Evolutionary conservation across 2,329 filamentous ascomycete species (phyloP).

Genomic region (Myriosclerotinia curreyana): DNA sequence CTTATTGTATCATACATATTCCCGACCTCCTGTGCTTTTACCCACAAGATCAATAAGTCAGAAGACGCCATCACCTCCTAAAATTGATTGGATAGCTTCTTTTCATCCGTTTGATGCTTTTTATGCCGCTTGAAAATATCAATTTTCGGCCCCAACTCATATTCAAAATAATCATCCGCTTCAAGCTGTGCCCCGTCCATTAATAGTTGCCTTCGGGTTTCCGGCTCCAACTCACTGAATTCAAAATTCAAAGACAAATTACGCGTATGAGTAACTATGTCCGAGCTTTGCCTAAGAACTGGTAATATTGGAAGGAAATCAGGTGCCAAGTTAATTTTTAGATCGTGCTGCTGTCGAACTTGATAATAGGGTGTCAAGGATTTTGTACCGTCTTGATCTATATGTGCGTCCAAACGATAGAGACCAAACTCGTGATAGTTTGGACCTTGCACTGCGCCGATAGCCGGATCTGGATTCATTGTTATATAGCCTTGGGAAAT

Average conservation of each 20-base stretch:
- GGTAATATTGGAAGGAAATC: not conserved
- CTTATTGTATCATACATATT: not conserved
- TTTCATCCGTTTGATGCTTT: not conserved
- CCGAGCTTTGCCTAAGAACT: not conserved
- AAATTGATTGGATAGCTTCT: not conserved
- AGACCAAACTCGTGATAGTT: constrained; percentile 48
- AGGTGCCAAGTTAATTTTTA: constrained; percentile 8
- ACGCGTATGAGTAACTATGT: not conserved
- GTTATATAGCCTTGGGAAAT: constrained; percentile 45
- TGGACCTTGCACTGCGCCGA: constrained; percentile 57
- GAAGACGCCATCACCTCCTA: not conserved
- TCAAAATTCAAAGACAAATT: constrained; percentile 16
- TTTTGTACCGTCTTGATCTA: constrained; percentile 43
- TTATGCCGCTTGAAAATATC: not conserved
- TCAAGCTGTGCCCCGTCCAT: constrained; percentile 12
- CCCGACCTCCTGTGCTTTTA: too few relatives aligned
- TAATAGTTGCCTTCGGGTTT: constrained; percentile 14
- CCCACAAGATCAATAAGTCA: not conserved
- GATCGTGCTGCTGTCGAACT: constrained; percentile 46
- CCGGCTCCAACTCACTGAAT: not conserved
- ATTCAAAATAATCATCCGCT: constrained; percentile 16
- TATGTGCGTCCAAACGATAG: constrained; percentile 50
- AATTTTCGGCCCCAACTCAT: constrained; percentile 12
- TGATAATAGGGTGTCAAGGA: constrained; percentile 49
- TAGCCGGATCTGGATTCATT: constrained; percentile 45